These are phyloP conservation scores for Solanum tarapatanum DNA, from an alignment of 257 asterid genomes.

Conservation along the genomic window DNA sequence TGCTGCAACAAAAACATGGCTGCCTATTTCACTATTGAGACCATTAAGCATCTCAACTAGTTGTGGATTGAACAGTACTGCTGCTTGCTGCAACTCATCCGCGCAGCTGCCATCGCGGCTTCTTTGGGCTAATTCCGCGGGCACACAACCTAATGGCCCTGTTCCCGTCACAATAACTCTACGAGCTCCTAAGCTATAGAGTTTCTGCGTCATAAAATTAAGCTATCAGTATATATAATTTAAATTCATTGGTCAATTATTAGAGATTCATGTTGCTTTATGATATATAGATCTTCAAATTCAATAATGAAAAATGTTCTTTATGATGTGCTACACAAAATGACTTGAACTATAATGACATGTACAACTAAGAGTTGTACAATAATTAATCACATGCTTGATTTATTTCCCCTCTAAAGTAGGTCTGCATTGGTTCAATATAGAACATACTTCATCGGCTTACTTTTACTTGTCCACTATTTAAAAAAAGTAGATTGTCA, in stretches of 20 bases:
- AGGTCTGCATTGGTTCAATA: not conserved
- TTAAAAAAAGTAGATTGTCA: no score
- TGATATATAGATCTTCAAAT: not conserved
- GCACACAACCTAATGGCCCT: constrained; percentile 89
- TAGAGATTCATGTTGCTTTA: not conserved
- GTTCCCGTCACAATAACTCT: constrained; percentile 80
- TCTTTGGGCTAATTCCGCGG: constrained; percentile 59
- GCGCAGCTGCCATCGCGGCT: constrained; percentile 60
- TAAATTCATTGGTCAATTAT: not conserved
- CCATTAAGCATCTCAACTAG: constrained; percentile 33
- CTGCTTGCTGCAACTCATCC: constrained; percentile 37
- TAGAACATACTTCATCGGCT: no score
- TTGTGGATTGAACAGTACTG: constrained; percentile 53
- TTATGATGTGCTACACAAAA: not conserved
- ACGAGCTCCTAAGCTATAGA: constrained; percentile 47
- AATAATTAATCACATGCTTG: not conserved
- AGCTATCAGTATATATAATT: not conserved
- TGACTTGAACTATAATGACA: not conserved
- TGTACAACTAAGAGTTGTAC: not conserved
- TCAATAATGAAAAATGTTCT: not conserved
- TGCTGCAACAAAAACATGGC: constrained; percentile 40
- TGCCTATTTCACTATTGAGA: constrained; percentile 42
- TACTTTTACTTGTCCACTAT: no score
- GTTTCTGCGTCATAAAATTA: constrained; percentile 19
- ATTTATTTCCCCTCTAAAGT: not conserved